phyloP scores from a whole-genome alignment of 108 stramenopile species.

The Mediolabrus comicus region DNA sequence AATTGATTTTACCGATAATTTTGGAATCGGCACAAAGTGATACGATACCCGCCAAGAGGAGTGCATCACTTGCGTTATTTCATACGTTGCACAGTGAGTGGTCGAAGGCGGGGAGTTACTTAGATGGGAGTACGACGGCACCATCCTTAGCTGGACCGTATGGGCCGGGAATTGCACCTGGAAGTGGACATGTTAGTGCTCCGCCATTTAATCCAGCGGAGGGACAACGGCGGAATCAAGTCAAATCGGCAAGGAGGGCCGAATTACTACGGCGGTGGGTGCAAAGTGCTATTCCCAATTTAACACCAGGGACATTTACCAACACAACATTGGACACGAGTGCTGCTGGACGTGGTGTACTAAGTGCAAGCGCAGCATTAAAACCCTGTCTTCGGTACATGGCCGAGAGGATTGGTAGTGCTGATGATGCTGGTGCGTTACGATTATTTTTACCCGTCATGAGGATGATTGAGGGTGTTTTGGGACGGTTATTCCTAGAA shows the following conservation, averaged over 20 bases:
- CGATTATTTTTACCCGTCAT: conserved; percentile 78
- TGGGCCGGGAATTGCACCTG: conserved; percentile 35
- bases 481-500: conserved; percentile 43
- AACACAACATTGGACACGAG: conserved; percentile 51
- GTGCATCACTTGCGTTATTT: conserved; percentile 71
- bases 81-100: conserved; percentile 67
- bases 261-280: conserved; percentile 82
- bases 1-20: conserved; percentile 70
- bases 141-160: conserved; percentile 48
- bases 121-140: conserved; percentile 47
- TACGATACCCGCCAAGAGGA: conserved; percentile 67
- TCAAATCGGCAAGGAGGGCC: conserved; percentile 61
- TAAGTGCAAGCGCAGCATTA: conserved; percentile 72
- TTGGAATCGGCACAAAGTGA: conserved; percentile 83
- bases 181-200: conserved; percentile 6
- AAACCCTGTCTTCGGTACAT: conserved; percentile 80
- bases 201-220: conserved; percentile 18
- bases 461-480: conserved; percentile 83
- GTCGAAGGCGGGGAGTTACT: conserved; percentile 70
- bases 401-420: conserved; percentile 65
- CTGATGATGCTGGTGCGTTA: conserved; percentile 82
- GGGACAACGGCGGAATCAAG: conserved; percentile 37
- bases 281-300: conserved; percentile 66
- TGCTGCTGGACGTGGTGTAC: conserved; percentile 65
- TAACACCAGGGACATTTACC: conserved; percentile 72